Evolutionary conservation across 352 stramenopile species (phyloP), one percentile per base, ranked within the genome.

Genomic region (Phytopythium boreale): DNA sequence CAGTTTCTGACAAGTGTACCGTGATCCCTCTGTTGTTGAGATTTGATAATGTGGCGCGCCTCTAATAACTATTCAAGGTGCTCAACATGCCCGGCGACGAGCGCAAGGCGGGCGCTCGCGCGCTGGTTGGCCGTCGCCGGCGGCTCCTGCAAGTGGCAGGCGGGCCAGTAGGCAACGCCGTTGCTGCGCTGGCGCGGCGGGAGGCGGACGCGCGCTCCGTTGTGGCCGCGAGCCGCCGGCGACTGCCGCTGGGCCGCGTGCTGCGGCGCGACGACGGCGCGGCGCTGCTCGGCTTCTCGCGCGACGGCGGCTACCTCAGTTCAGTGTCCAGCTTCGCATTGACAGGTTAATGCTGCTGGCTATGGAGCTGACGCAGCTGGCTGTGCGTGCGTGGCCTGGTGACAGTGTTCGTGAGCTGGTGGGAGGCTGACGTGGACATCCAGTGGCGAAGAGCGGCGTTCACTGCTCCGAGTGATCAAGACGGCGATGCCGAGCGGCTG

Each of bases 281-380:
- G 41, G 77, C 89, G 20, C 56, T 93, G 24, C 64, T 93, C 27
- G 84, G 84, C 7, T 93, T 91, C 67, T 91, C 82, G 0, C 77
- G 74, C 56, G 82, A 91, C 58, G 84, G 84, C 51, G 69, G 82
- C 65, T 85, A 75, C 62, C 66, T 93, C 29, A 2, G 84, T 91
- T 56, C 12, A 17, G 24, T 64, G 27, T 2, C 22, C 15, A 20
- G 17, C 22, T 57, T 26, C 12, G 11, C 17, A 31, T 6, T 4
- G 24, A 49, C 47, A 27, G 37, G 3, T 0, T 22, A 14, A 22
- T 1, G 22, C 37, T 59, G 51, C 15, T 8, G 26, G 8, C 14
- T 20, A 22, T 12, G 29, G 29, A 34, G 29, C 29, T 34, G 29
- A 34, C 34, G 34, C 34, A 10, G n/a, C n/a, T n/a, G n/a, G n/a